A percentile compares a stretch with the other conserved stretches of the same genome.
phyloP scores from a whole-genome alignment of 768 basidiomycete species.

The Lentinula guzmanii region DNA sequence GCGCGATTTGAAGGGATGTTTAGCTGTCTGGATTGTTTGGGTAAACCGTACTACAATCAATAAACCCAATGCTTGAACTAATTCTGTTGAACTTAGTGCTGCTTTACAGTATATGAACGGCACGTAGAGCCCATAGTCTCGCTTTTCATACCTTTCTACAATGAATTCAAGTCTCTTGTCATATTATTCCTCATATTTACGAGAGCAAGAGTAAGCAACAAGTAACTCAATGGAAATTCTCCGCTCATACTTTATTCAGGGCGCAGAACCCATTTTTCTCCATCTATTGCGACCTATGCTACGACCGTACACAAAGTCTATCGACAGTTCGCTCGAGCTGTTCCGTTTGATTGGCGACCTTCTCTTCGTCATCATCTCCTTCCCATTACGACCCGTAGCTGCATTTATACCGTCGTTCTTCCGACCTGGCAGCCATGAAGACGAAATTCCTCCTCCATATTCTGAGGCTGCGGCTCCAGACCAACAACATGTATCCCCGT shows the following conservation, averaged over 20 bases:
- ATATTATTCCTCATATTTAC: conserved; percentile 73
- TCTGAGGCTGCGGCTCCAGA: neutral
- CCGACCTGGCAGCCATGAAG: neutral
- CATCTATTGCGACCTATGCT: conserved; percentile 75
- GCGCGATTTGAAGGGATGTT: conserved; percentile 78
- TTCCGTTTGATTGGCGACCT: conserved; percentile 62
- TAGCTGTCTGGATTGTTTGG: conserved; percentile 86
- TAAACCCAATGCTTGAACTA: neutral
- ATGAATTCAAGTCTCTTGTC: conserved; percentile 70
- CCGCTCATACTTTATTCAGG: conserved; percentile 33
- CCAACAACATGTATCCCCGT: neutral
- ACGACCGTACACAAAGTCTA: conserved; percentile 62
- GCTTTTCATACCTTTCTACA: conserved; percentile 78
- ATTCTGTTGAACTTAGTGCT: conserved; percentile 40
- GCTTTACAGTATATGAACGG: conserved; percentile 63
- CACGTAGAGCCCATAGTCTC: conserved; percentile 57
- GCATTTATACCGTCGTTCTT: neutral
- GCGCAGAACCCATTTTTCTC: conserved; percentile 80
- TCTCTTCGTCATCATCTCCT: conserved; percentile 33
- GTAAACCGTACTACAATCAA: conserved; percentile 31
- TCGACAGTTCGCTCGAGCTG: conserved; percentile 62
- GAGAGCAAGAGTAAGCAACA: conserved; percentile 57
- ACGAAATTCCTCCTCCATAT: conserved; percentile 1
- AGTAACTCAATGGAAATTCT: neutral
- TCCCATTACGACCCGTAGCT: conserved; percentile 33